A percentile compares a stretch with the other conserved stretches of the same genome.
Evolutionary conservation across 257 asterid species (phyloP).

Genomic region (Solanum tarijense): DNA sequence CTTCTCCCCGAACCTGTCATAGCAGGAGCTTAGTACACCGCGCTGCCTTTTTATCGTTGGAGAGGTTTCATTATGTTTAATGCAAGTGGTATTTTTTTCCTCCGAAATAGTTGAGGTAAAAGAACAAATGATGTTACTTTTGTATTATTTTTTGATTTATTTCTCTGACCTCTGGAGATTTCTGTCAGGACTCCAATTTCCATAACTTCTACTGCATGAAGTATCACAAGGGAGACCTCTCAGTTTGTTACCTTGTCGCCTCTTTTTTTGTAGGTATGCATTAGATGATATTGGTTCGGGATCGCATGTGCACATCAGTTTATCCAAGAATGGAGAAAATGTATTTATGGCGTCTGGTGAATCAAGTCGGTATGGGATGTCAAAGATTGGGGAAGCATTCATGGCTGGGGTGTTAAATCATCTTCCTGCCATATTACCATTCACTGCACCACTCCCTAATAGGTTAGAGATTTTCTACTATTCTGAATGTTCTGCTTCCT

Average conservation of each 20-base stretch:
- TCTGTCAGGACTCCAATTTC: neutral
- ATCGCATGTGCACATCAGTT: constrained; percentile 85
- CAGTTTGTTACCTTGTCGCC: neutral
- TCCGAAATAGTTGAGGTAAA: neutral
- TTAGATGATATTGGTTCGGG: constrained; percentile 87
- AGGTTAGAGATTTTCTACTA: constrained; percentile 26
- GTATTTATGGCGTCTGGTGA: constrained; percentile 52
- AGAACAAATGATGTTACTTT: neutral
- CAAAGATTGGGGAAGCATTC: constrained; percentile 76
- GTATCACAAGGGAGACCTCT: neutral
- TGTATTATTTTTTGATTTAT: neutral
- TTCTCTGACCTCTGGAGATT: neutral
- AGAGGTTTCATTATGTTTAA: neutral
- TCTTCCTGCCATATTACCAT: constrained; percentile 86
- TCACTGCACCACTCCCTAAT: constrained; percentile 89
- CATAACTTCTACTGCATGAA: neutral
- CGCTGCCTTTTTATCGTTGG: neutral
- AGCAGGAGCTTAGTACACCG: neutral
- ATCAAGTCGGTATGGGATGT: constrained; percentile 54
- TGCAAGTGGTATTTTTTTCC: neutral
- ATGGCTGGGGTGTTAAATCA: constrained; percentile 91
- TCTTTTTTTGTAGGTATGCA: constrained; percentile 34
- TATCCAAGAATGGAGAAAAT: constrained; percentile 64
- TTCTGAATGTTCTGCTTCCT: neutral
- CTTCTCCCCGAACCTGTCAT: neutral